These are phyloP conservation scores for Mycogone perniciosa DNA, from an alignment of 2,329 filamentous ascomycete species.

Conservation along the genomic window DNA sequence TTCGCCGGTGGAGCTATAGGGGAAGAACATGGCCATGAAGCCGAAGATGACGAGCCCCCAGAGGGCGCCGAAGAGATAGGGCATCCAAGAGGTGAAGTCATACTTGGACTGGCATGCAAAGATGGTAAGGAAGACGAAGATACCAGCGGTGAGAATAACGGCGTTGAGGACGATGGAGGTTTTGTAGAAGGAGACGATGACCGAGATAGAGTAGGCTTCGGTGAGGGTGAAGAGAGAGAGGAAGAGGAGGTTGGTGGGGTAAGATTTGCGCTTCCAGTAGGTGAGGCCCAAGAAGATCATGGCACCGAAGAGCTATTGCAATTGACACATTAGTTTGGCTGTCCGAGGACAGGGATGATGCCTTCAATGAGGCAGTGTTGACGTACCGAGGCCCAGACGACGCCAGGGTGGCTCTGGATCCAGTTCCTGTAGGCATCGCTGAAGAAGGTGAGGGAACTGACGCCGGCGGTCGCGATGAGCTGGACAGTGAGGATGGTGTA, in stretches of 20 bases:
- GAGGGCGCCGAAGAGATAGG: constrained; percentile 83
- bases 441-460: constrained; percentile 83
- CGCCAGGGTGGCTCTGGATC: constrained; percentile 77
- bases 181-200: constrained; percentile 88
- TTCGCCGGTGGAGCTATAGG: constrained; percentile 72
- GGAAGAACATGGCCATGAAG: constrained; percentile 88
- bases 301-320: constrained; percentile 63
- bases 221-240: constrained; percentile 81
- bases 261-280: constrained; percentile 93
- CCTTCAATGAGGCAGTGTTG: neutral
- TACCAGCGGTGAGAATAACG: constrained; percentile 76
- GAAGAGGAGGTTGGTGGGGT: constrained; percentile 92
- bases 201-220: constrained; percentile 89
- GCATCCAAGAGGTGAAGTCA: constrained; percentile 96
- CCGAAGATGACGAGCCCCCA: constrained; percentile 91
- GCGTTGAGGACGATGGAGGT: constrained; percentile 81
- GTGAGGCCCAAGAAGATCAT: constrained; percentile 81
- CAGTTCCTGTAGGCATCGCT: constrained; percentile 71
- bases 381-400: constrained; percentile 76
- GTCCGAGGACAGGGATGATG: neutral
- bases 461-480: constrained; percentile 72
- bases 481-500: constrained; percentile 97
- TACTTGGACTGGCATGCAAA: constrained; percentile 98
- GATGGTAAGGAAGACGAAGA: constrained; percentile 71
- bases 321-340: constrained; percentile 17